These are phyloP conservation scores for Candida tammaniensis DNA, from an alignment of 805 yeast species.

Conservation along the genomic window DNA sequence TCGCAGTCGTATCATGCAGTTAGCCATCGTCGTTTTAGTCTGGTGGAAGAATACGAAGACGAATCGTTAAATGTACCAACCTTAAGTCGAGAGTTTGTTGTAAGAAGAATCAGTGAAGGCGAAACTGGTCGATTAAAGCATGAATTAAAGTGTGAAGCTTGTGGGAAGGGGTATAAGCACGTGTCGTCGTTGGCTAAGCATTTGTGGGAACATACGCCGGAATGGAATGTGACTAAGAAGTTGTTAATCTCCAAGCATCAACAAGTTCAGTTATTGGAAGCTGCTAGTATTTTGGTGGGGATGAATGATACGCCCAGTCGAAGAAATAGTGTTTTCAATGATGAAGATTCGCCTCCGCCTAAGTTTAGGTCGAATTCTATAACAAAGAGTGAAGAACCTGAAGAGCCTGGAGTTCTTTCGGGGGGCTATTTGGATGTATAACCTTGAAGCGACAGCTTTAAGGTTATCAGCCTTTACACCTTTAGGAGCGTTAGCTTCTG, in stretches of 20 bases:
- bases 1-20: too few species aligned
- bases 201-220: constrained; percentile 93
- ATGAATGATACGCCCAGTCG: constrained; percentile 35
- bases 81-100: constrained; percentile 67
- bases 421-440: too few species aligned
- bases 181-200: constrained; percentile 85
- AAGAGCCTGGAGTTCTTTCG: too few species aligned
- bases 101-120: constrained; percentile 80
- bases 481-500: too few species aligned
- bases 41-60: constrained; percentile 11
- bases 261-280: constrained; percentile 79
- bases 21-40: too few species aligned
- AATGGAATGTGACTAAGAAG: constrained; percentile 85
- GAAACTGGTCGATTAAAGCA: constrained; percentile 83
- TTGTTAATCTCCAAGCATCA: constrained; percentile 81
- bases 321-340: constrained; percentile 13
- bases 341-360: constrained; percentile 10
- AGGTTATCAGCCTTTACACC: too few species aligned
- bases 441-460: too few species aligned
- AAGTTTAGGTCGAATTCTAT: too few species aligned
- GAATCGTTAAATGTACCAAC: constrained; percentile 38
- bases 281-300: constrained; percentile 73
- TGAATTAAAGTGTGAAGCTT: constrained; percentile 82
- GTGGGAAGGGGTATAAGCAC: constrained; percentile 90
- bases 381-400: too few species aligned